Conservation (phyloP, 148 eudicot species). For the Diospyros kaki region DNA sequence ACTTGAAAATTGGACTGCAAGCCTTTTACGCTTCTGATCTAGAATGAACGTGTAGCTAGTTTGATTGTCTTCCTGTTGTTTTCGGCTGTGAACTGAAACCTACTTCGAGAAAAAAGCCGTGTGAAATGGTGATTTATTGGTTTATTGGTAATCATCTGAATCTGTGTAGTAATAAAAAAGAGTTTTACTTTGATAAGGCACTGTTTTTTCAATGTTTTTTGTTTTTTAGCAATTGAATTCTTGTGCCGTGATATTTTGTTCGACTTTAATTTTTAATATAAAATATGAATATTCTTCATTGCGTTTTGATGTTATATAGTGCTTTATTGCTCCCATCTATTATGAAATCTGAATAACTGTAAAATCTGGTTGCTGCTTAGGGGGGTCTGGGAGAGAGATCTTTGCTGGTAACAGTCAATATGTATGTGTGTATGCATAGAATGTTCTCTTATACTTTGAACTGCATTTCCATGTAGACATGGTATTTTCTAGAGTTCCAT, state of each 20-base stretch:
- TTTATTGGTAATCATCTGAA: background rate
- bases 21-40: background rate
- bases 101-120: too few relatives aligned
- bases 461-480: too few relatives aligned
- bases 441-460: too few relatives aligned
- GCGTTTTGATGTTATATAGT: background rate
- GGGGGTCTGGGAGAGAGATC: too few relatives aligned
- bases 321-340: background rate
- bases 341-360: background rate
- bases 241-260: background rate
- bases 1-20: conserved; percentile 4
- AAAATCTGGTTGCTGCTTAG: too few relatives aligned
- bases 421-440: too few relatives aligned
- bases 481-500: too few relatives aligned
- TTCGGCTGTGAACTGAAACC: too few relatives aligned
- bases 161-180: background rate
- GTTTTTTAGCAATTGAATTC: background rate
- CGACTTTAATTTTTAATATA: background rate
- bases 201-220: background rate
- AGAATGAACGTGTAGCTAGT: too few relatives aligned
- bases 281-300: background rate
- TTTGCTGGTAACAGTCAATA: too few relatives aligned
- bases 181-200: too few relatives aligned
- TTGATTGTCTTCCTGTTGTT: too few relatives aligned
- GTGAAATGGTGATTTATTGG: background rate